Base-by-base conservation (phyloP, 2,329 filamentous ascomycete genomes). In the Fusarium pseudoanthophilum region DNA sequence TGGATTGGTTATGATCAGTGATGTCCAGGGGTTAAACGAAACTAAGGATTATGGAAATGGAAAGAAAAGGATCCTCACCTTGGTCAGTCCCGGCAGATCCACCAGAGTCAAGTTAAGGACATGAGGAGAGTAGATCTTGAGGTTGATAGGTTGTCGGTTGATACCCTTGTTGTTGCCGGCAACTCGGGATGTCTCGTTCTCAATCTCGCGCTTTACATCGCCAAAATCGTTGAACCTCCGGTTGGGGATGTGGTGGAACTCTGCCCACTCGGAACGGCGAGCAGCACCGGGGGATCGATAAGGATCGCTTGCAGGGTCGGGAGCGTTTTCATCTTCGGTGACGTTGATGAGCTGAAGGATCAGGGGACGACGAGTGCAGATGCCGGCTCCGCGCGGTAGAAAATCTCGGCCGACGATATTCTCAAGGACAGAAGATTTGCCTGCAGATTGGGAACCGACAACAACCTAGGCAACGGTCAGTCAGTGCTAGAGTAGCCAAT, bases 311-410 rank as follows among this genome's bases (percentile, higher is more conserved):
- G 89, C 82, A 73, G 91, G 89, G 78, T 94, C 90, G 72, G 88
- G 84, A 52, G 90, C 90, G 67, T 88, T 86, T 70, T 90, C 89
- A 78, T 97, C 93, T 65, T 92, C 90, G 57, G 94, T 93, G 62
- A 99, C 92, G 80, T 99, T 99, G 90, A 99, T 98, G 80, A 99
- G 92, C 84, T 99, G 96, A 68, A 99, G 90, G 78, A 99, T 98
- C 78, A 99, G 89, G 64, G 96, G 96, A 79, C 96, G 90, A 71
- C 96, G 90, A 64, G 96, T 99, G 73, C 98, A 95, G 83, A 99
- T 98, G 82, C 96, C 96, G 82, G 94, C 97, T 79, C 96, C 96
- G 82, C 96, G 93, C 67, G 96, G 96, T 60, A 99, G 88, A 83
- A 99, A 99, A 84, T 99, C 96, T 84, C 95, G 91, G 79, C 96